Base-by-base conservation (phyloP, 1,284 basidiomycete genomes). In the Microbotryum saponariae region DNA sequence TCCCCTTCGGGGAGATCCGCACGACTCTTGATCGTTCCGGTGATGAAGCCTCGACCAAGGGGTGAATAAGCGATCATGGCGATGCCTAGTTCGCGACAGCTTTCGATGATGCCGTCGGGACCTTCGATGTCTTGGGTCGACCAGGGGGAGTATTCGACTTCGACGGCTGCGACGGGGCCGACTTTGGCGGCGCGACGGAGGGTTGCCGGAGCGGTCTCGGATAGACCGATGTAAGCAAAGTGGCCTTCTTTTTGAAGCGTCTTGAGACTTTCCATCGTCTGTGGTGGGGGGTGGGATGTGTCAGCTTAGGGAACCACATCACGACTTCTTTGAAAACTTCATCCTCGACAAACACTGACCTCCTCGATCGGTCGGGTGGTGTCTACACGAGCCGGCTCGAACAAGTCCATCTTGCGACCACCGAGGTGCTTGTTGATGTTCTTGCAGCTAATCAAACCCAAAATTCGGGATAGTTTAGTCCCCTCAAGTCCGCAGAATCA, bases 11-110 rank as follows among this genome's bases (percentile, higher is more conserved):
- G 77, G 58, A 85, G 79, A 67, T 85, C 83, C 29, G 79, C 78
- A 3, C 75, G 74, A 9, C 77, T 78, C 73, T 78, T 79, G 69
- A 80, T 78, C 68, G 74, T 73, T 1, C 85, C 85, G 0, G 83
- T 83, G 27, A 87, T 70, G 54, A 88, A 70, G 0, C 86, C 86
- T 16, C 83, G 76, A 5, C 83, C 84, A 16, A 86, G 76, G 0
- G 83, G 83, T 18, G 51, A 63, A 71, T 86, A 87, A 4, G 83
- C 83, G 12, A 85, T 76, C 54, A 87, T 77, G 20, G 83, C 76
- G 45, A 82, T 75, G 3, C 77, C 75, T 20, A 81, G 76, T 61
- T 82, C 79, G 33, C 77, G 75, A 67, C 75, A 77, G 23, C 71
- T 76, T 0, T 68, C 65, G 54, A 77, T 57, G 21, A 76, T 77